A percentile compares a stretch with the other conserved stretches of the same genome.
These are phyloP conservation scores for Pythium biforme DNA, from an alignment of 352 stramenopile species.

Conservation along the genomic window DNA sequence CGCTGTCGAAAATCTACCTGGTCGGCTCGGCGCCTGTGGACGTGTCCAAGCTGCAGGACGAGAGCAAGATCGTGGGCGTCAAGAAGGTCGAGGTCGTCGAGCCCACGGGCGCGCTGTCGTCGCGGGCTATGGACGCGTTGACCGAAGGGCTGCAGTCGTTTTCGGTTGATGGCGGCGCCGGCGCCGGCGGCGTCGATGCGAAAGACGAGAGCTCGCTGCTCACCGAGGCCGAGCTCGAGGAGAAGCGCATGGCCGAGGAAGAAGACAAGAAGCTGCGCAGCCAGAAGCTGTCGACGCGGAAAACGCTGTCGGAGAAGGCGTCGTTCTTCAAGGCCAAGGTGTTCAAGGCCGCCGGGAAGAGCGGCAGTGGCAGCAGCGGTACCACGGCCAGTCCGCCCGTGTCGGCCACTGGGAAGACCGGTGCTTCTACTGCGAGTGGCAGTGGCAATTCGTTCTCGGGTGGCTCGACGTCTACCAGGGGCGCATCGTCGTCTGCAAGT, in stretches of 20 bases:
- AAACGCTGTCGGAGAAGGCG: slow-evolving; percentile 57
- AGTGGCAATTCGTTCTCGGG: not conserved
- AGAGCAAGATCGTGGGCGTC: slow-evolving; percentile 70
- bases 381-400: not conserved
- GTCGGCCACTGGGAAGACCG: not conserved
- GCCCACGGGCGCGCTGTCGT: slow-evolving; percentile 69
- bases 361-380: not conserved
- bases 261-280: slow-evolving; percentile 81
- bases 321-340: slow-evolving; percentile 82
- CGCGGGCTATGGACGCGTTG: slow-evolving; percentile 74
- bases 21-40: slow-evolving; percentile 79
- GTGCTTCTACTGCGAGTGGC: not conserved
- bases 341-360: slow-evolving; percentile 39
- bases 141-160: slow-evolving; percentile 69
- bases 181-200: not conserved
- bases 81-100: slow-evolving; percentile 78
- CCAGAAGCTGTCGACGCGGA: slow-evolving; percentile 65
- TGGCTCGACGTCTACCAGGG: not conserved
- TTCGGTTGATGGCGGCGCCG: slow-evolving; percentile 42
- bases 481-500: not conserved
- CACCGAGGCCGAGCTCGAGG: slow-evolving; percentile 77
- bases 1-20: slow-evolving; percentile 83
- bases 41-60: slow-evolving; percentile 73
- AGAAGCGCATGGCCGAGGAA: slow-evolving; percentile 88
- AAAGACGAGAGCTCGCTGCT: slow-evolving; percentile 41